phyloP scores from a whole-genome alignment of 2,329 filamentous ascomycete genomes.

The Hypoxylon sp. region DNA sequence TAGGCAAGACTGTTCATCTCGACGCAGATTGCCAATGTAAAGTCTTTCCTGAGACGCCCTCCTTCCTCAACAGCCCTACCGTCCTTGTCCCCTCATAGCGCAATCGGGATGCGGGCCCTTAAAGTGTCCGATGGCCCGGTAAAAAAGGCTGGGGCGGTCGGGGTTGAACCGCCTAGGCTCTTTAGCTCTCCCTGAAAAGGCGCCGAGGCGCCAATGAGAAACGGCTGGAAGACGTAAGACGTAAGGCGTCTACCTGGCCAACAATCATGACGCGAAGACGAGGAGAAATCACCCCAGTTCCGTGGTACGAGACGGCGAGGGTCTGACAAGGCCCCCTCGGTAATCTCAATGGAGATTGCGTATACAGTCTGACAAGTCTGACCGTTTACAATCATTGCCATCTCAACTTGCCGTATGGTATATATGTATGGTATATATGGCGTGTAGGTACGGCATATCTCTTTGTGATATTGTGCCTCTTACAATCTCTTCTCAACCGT shows the following conservation, averaged over 20 bases:
- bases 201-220: conserved; percentile 27
- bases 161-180: neutral
- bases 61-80: too few relatives aligned
- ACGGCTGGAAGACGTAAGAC: conserved; percentile 10
- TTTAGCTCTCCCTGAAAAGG: neutral
- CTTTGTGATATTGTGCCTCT: neutral
- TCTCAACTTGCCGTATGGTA: too few relatives aligned
- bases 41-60: too few relatives aligned
- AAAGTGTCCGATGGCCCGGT: conserved; percentile 24
- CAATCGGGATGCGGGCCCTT: conserved; percentile 24
- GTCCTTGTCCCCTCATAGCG: too few relatives aligned
- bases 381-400: neutral
- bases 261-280: conserved; percentile 34
- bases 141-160: conserved; percentile 1
- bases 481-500: neutral
- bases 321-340: neutral
- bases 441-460: too few relatives aligned
- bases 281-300: conserved; percentile 22
- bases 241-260: conserved; percentile 14
- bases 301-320: neutral
- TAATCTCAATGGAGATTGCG: neutral
- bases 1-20: too few relatives aligned
- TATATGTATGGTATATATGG: too few relatives aligned
- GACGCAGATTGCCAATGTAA: too few relatives aligned
- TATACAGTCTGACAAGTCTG: neutral